These are phyloP conservation scores for Lachancea thermotolerans DNA, from an alignment of 805 yeast genomes.

Conservation along the genomic window DNA sequence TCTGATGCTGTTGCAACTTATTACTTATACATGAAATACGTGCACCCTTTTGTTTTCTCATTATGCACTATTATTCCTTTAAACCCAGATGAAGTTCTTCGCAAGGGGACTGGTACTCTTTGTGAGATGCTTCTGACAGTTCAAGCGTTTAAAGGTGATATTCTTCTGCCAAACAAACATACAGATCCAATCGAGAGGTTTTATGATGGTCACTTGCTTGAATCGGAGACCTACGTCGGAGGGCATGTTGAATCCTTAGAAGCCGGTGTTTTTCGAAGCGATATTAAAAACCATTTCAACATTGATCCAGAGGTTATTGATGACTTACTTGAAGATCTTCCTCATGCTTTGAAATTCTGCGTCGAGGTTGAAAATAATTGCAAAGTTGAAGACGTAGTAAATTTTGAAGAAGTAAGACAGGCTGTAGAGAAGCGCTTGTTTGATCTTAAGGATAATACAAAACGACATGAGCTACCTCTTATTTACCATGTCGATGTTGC, in stretches of 20 bases:
- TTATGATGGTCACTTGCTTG: constrained; percentile 88
- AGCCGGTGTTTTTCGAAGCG: constrained; percentile 96
- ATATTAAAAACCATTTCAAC: constrained; percentile 64
- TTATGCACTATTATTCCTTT: constrained; percentile 92
- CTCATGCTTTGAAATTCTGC: constrained; percentile 71
- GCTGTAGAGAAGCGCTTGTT: constrained; percentile 48
- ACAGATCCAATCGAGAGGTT: constrained; percentile 91
- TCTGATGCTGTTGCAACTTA: constrained; percentile 99
- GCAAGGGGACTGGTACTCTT: constrained; percentile 97
- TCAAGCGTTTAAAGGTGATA: constrained; percentile 76
- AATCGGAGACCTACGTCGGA: constrained; percentile 96
- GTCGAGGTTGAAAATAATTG: constrained; percentile 75
- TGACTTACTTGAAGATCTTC: constrained; percentile 66
- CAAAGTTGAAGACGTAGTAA: constrained; percentile 67
- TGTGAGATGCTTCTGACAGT: constrained; percentile 98
- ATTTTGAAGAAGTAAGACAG: constrained; percentile 67
- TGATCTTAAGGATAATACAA: constrained; percentile 56
- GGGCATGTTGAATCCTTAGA: constrained; percentile 98
- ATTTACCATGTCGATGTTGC: constrained; percentile 98
- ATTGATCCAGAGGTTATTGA: constrained; percentile 80
- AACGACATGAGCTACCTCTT: constrained; percentile 68
- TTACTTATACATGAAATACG: constrained; percentile 90
- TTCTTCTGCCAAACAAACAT: constrained; percentile 88
- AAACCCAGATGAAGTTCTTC: constrained; percentile 89
- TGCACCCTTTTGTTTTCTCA: constrained; percentile 94